Percentiles rank a stretch among this genome's conserved stretches.
phyloP scores from a whole-genome alignment of 345 rosid genomes.

The Melaleuca alternifolia region DNA sequence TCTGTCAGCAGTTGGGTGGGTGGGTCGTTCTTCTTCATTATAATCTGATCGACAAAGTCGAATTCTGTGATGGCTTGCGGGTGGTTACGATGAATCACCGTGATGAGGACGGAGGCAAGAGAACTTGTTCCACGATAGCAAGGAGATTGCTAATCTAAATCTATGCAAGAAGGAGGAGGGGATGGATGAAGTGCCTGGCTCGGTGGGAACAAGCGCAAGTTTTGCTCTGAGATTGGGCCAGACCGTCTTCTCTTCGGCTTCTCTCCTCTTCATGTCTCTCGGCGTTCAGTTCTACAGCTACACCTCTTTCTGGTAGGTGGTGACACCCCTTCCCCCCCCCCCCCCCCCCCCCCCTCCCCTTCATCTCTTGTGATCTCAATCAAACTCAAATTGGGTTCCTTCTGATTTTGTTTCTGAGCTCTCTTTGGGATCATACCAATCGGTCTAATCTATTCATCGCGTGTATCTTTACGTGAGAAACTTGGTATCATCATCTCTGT shows the following conservation, averaged over 20 bases:
- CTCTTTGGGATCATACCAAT: not conserved
- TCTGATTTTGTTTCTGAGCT: not conserved
- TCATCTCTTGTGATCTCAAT: not conserved
- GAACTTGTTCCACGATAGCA: not conserved
- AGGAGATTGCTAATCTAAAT: not conserved
- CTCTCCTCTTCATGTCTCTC: conserved; percentile 81
- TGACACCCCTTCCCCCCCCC: not conserved
- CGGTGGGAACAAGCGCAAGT: conserved; percentile 67
- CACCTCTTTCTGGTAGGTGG: conserved; percentile 86
- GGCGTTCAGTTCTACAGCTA: conserved; percentile 78
- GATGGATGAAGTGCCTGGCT: conserved; percentile 47
- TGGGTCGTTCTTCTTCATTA: not conserved
- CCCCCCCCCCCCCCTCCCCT: not conserved
- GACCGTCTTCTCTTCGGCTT: conserved; percentile 60
- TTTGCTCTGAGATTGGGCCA: conserved; percentile 79
- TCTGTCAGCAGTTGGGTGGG: not conserved
- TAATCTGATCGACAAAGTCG: not conserved
- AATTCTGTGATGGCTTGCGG: not conserved
- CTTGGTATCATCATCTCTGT: not conserved
- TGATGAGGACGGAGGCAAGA: not conserved
- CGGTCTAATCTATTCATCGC: not conserved
- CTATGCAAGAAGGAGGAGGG: conserved; percentile 19
- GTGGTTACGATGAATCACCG: not conserved
- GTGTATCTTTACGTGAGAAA: not conserved
- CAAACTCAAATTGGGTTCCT: not conserved